Evolutionary conservation across 768 basidiomycete genomes (phyloP).

Genomic region (Lentinula sp.): DNA sequence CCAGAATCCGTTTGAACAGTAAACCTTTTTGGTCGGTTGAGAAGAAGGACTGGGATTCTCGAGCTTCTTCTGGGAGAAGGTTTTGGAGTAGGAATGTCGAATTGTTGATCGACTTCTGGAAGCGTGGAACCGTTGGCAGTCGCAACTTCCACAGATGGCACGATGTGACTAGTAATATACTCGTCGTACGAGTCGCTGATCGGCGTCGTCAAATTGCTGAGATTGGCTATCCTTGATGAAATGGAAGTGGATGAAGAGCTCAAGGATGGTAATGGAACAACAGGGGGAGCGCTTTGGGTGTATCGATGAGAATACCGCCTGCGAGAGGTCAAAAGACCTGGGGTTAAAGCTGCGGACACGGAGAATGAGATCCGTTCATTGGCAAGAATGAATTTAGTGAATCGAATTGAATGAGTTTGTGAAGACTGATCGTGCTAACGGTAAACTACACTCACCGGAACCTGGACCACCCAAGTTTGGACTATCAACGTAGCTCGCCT

Average conservation of each 20-base stretch:
- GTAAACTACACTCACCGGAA: background rate
- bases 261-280: background rate
- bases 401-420: background rate
- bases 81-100: background rate
- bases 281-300: background rate
- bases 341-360: background rate
- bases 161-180: background rate
- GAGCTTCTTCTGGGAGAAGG: background rate
- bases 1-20: background rate
- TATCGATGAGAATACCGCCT: background rate
- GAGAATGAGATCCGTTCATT: background rate
- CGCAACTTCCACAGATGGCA: background rate
- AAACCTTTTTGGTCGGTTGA: background rate
- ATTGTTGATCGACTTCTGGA: background rate
- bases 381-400: background rate
- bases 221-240: background rate
- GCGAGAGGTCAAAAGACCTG: background rate
- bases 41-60: background rate
- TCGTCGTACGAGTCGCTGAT: background rate
- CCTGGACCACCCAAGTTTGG: background rate
- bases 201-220: background rate
- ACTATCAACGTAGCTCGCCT: background rate
- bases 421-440: background rate
- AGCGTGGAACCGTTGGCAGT: background rate
- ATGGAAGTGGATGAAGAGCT: background rate